Evolutionary conservation across 2,329 filamentous ascomycete species (phyloP), one percentile per base, ranked within the genome.

Genomic region (Cladobotryum mycophilum): DNA sequence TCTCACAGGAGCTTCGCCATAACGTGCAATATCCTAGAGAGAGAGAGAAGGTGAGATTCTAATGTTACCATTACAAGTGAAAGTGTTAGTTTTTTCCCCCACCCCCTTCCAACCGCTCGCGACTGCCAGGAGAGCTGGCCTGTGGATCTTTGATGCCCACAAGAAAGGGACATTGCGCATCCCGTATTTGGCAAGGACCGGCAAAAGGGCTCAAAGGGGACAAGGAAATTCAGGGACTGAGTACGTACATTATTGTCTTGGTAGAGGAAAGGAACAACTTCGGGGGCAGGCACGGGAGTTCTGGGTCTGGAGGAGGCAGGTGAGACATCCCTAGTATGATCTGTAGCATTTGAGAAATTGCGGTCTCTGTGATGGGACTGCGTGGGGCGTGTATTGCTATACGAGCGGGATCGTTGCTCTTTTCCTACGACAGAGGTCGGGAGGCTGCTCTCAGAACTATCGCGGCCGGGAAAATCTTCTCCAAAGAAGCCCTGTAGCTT

Each of bases 191-290:
- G 25, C 25, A 30, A 30, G 25, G 25, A 11, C 25, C 38, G 45
- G 38, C 51, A 53, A 18, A 7, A 15, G 30, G 38, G 14, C 49
- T 48, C 44, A 48, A 41, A 48, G 49, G 40, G 49, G 55, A 58
- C 54, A 60, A 55, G 58, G 58, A 62, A 53, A 47, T 55, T 58
- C 54, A 56, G 51, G 56, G 46, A 55, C 55, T 51, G 52, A 52
- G 49, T 55, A 78, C 83, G 74, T 68, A 88, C 85, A 73, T 88
- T 65, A 52, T 70, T 71, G 53, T 93, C 89, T 69, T 97, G 93
- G 65, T 93, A 97, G 55, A 95, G 79, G 78, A 96, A 99, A n/a
- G 93, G 93, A 37, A 95, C 93, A 52, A 99, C 90, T 69, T 97
- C 92, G 62, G 89, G 93, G 12, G 88, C 89, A 40, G 88, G 88